Evolutionary conservation across 2,329 filamentous ascomycete species (phyloP), one percentile per base, ranked within the genome.

Genomic region (Coleophoma cylindrospora): DNA sequence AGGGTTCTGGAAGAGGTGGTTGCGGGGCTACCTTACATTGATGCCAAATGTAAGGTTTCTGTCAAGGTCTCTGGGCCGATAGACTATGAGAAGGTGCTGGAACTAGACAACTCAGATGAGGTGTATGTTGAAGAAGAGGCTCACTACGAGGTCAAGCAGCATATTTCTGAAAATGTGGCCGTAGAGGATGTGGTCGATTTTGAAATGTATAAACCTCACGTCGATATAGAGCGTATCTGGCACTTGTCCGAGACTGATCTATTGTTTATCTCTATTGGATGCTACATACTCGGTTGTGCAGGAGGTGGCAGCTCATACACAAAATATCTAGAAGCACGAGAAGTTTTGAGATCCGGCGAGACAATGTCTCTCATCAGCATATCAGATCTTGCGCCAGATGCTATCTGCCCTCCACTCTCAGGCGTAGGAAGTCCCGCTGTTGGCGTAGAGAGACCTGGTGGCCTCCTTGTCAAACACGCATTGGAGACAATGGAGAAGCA

Each of bases 291-390:
- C 13, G 68, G 68, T 1, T 67, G 64, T 8, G 68, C 68, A 9
- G 67, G 68, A 10, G 67, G 68, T 13, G 68, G 68, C 1, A 60
- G 64, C 13, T 59, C 66, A 2, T 67, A 67, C 48, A 53, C 62
- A 12, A 68, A 74, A 48, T 72, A 69, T 13, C 63, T 75, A 33
- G 69, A 73, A 56, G 15, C 36, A 17, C 13, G 36, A 38, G 13
- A 38, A 17, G 13, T 10, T 38, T 17, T 38, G 36, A 38, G 36
- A 38, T 38, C 36, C 4, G 36, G 36, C 4, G 36, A 38, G 36
- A 38, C 36, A 38, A 38, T 38, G 36, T 14, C 36, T 17, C 13
- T 38, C 4, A 17, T 38, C 10, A 17, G 15, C 15, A 38, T 38
- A 14, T 4, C 13, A 14, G 36, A 38, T 38, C 15, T 38, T 14